Percentiles rank a stretch among this genome's conserved stretches.
phyloP scores from a whole-genome alignment of 306 rosid genomes.

The Rosa persica region DNA sequence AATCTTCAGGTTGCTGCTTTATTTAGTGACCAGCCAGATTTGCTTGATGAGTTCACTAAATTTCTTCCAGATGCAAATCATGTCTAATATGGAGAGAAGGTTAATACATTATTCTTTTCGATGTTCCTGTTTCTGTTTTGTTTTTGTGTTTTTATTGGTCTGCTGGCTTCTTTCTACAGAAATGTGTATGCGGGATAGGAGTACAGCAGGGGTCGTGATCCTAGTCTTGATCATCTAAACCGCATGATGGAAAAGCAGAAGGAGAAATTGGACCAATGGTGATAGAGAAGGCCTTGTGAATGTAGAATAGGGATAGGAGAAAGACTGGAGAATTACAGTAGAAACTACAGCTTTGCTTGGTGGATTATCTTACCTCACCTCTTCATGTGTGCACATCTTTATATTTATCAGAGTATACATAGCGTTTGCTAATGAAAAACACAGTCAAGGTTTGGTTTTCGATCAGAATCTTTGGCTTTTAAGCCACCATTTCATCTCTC shows the following conservation, averaged over 20 bases:
- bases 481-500: not conserved
- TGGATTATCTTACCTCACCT: not conserved
- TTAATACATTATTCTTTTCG: not conserved
- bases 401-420: not conserved
- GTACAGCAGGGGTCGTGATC: not conserved
- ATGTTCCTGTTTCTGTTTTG: not conserved
- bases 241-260: not conserved
- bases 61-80: not conserved
- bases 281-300: not conserved
- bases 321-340: not conserved
- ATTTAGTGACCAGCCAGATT: slow-evolving; percentile 2
- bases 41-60: slow-evolving; percentile 3
- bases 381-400: not conserved
- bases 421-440: not conserved
- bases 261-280: not conserved
- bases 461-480: not conserved
- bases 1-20: slow-evolving; percentile 3
- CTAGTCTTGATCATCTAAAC: not conserved
- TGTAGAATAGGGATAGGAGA: not conserved
- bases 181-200: not conserved
- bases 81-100: not conserved
- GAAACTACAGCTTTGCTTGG: not conserved
- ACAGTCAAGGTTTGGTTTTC: not conserved
- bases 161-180: not conserved
- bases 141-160: not conserved